These are phyloP conservation scores for Radiomyces spectabilis DNA, from an alignment of 192 early-diverging fungal genomes.

Conservation along the genomic window DNA sequence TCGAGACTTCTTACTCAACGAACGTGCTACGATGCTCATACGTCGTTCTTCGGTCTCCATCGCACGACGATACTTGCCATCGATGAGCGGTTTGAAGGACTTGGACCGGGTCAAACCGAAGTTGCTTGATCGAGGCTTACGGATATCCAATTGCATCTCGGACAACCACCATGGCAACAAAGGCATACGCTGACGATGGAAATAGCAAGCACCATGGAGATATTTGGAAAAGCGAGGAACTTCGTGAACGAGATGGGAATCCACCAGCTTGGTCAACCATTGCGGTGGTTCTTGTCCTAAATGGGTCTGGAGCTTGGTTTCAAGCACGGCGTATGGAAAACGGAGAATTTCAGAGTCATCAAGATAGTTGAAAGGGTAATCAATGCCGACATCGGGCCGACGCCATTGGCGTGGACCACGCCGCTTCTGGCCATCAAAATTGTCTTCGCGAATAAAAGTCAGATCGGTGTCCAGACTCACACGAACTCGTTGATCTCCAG, in stretches of 20 bases:
- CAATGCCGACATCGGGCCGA: constrained; percentile 26
- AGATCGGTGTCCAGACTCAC: constrained; percentile 14
- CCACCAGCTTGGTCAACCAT: constrained; percentile 19
- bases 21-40: constrained; percentile 14
- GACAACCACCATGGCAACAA: constrained; percentile 46
- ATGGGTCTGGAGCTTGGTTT: constrained; percentile 19
- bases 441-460: constrained; percentile 14
- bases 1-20: too few relatives aligned
- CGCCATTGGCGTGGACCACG: constrained; percentile 55
- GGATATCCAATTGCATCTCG: constrained; percentile 44
- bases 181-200: constrained; percentile 34
- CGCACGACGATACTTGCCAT: constrained; percentile 22
- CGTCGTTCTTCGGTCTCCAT: constrained; percentile 14
- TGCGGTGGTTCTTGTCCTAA: constrained; percentile 27
- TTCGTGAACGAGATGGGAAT: constrained; percentile 39
- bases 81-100: constrained; percentile 26
- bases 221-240: constrained; percentile 44
- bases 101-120: constrained; percentile 26
- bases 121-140: constrained; percentile 32
- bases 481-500: constrained; percentile 37
- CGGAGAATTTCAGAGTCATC: constrained; percentile 15
- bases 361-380: constrained; percentile 30
- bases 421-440: constrained; percentile 25
- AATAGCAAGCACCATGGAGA: constrained; percentile 36
- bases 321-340: constrained; percentile 29